Base-by-base conservation (phyloP, 2,329 filamentous ascomycete genomes). In the Xylaria sp. region DNA sequence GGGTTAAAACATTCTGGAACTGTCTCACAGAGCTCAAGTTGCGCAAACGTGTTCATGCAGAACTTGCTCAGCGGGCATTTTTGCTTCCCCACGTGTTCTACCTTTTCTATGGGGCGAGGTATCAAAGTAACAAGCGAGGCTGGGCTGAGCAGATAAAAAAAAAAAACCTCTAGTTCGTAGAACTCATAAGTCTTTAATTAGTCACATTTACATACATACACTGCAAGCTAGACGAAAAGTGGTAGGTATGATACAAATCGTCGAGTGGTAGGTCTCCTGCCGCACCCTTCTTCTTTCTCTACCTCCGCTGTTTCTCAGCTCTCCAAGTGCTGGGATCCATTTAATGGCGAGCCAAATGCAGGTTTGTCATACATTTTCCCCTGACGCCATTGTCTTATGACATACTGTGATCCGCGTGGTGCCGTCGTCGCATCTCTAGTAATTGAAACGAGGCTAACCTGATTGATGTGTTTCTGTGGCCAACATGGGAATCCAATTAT, bases 211-310 rank as follows among this genome's bases (percentile, higher is more conserved):
- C 28, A 31, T 65, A 67, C 63, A 66, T 67, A 61, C 60, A 65
- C 55, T 57, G 55, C 55, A 52, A 50, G 51, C 38, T 21, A 14
- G 46, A 37, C 43, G 50, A 19, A 55, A 57, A 45, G 51, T 43
- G 56, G 43, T 50, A 65, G 52, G 61, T 67, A 67, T 67, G 63
- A 43, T 67, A 67, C 65, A 67, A 61, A 63, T 58, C 45, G 56
- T 63, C 28, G 28, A 31, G 28, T 5, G 38, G 40, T 49, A n/a
- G 28, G 38, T 51, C 56, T 57, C 45, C 35, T 42, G 37, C n/a
- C 28, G 37, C 53, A 31, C 31, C n/a, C 46, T 14, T 23, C n/a
- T 51, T 50, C 35, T 19, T 49, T 53, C 50, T 51, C 49, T 47
- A 37, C 25, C 17, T 60, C 23, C 42, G 40, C 53, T 21, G 43